Evolutionary conservation across 805 yeast species (phyloP).

Genomic region (Saccharomycopsis sp.): DNA sequence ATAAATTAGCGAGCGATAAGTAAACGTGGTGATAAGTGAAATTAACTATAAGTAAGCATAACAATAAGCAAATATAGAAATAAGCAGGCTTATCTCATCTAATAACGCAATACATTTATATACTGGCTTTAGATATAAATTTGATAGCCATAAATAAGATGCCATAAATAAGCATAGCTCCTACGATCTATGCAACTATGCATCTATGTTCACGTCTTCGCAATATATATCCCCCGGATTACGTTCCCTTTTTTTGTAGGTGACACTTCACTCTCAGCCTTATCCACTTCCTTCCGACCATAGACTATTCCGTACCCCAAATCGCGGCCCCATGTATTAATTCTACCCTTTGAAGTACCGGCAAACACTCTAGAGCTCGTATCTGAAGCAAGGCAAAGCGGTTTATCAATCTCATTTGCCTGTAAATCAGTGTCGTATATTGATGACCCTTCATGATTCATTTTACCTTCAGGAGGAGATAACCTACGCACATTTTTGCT

Average conservation of each 20-base stretch:
- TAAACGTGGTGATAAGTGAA: not conserved
- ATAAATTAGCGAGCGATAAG: too few species aligned
- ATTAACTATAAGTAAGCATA: too few species aligned
- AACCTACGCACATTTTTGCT: constrained; percentile 45
- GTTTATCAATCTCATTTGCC: not conserved
- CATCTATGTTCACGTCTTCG: not conserved
- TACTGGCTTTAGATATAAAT: too few species aligned
- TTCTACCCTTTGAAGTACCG: constrained; percentile 65
- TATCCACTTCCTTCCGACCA: constrained; percentile 17
- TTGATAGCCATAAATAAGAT: too few species aligned
- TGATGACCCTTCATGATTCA: constrained; percentile 19
- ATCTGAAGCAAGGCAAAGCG: not conserved
- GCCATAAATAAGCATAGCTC: too few species aligned
- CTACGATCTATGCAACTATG: not conserved
- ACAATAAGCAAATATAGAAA: too few species aligned
- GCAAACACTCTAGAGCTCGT: constrained; percentile 36
- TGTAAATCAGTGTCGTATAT: constrained; percentile 14
- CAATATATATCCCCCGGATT: constrained; percentile 2
- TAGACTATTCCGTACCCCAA: not conserved
- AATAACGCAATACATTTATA: too few species aligned
- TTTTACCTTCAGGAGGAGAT: constrained; percentile 33
- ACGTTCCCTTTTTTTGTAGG: not conserved
- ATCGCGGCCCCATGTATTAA: constrained; percentile 49
- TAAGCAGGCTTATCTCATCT: too few species aligned
- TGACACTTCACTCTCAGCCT: not conserved